A percentile compares a stretch with the other conserved stretches of the same genome.
Evolutionary conservation across 2,329 filamentous ascomycete species (phyloP).

Genomic region (Alternaria gaisen): DNA sequence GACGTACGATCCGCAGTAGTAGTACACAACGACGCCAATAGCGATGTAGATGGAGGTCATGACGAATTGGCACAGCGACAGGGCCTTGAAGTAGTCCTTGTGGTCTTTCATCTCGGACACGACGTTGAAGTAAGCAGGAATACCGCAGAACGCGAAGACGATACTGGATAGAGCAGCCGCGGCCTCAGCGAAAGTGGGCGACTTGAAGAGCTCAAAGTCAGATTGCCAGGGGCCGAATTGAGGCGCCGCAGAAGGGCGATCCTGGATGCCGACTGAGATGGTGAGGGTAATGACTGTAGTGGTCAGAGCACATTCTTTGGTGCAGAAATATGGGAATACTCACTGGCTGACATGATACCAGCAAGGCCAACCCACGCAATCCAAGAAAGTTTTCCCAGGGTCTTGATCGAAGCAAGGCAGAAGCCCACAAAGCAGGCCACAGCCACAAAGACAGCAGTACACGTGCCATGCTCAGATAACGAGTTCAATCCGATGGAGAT

Average conservation of each 20-base stretch:
- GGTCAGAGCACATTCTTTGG: background rate
- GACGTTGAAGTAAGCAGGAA: slow-evolving; percentile 73
- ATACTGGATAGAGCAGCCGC: slow-evolving; percentile 33
- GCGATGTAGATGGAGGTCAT: slow-evolving; percentile 71
- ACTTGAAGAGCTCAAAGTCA: slow-evolving; percentile 30
- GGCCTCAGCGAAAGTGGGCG: slow-evolving; percentile 26
- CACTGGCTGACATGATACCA: slow-evolving; percentile 33
- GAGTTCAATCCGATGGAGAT: slow-evolving; percentile 49
- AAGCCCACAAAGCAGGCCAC: slow-evolving; percentile 67
- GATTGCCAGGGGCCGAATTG: slow-evolving; percentile 31
- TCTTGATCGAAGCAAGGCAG: slow-evolving; percentile 57
- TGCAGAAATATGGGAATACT: slow-evolving; percentile 4
- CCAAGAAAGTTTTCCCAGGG: slow-evolving; percentile 34
- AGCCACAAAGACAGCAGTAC: slow-evolving; percentile 70
- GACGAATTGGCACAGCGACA: slow-evolving; percentile 64
- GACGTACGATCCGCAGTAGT: slow-evolving; percentile 69
- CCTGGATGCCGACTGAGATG: slow-evolving; percentile 37
- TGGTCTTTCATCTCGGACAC: slow-evolving; percentile 71
- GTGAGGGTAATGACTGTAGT: slow-evolving; percentile 35
- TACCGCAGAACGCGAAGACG: slow-evolving; percentile 56
- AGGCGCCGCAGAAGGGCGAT: slow-evolving; percentile 36
- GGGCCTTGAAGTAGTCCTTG: slow-evolving; percentile 66
- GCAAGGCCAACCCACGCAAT: slow-evolving; percentile 37
- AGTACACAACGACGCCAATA: slow-evolving; percentile 73
- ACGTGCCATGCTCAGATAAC: slow-evolving; percentile 69